phyloP scores from a whole-genome alignment of 2,329 filamentous ascomycete species.

The Tolypocladium cylindrosporum region DNA sequence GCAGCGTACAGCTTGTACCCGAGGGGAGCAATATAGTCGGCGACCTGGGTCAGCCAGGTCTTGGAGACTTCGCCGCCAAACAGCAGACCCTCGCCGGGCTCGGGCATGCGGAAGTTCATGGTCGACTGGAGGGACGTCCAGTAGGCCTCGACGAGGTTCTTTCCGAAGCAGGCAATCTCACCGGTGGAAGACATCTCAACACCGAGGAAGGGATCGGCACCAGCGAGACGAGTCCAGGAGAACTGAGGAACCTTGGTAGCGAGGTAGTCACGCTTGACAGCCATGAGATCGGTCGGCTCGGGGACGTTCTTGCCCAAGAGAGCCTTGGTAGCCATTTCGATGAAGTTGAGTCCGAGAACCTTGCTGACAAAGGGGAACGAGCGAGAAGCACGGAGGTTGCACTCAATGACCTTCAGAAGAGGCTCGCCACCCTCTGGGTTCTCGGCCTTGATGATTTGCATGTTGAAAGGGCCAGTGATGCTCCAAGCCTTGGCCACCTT shows the following conservation, averaged over 20 bases:
- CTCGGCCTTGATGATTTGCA: constrained; percentile 97
- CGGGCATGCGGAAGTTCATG: constrained; percentile 98
- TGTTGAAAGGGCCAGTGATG: constrained; percentile 98
- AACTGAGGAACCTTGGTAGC: constrained; percentile 98
- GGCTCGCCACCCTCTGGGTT: constrained; percentile 65
- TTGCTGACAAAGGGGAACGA: constrained; percentile 99
- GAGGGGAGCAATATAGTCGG: constrained; percentile 78
- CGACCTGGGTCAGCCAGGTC: constrained; percentile 64
- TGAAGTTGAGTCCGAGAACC: constrained; percentile 93
- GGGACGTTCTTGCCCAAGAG: constrained; percentile 80
- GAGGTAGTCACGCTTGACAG: constrained; percentile 77
- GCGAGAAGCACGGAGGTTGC: constrained; percentile 91
- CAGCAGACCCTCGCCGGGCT: constrained; percentile 88
- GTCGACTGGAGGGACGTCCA: constrained; percentile 93
- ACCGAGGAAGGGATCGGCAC: constrained; percentile 92
- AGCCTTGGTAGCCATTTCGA: constrained; percentile 88
- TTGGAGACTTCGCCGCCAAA: constrained; percentile 77
- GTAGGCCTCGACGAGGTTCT: constrained; percentile 91
- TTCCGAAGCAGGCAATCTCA: constrained; percentile 98
- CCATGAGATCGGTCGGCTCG: constrained; percentile 80
- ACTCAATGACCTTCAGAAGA: constrained; percentile 91
- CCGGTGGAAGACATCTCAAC: constrained; percentile 97
- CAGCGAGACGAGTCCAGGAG: constrained; percentile 95
- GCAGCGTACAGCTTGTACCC: constrained; percentile 93
- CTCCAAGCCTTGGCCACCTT: constrained; percentile 96